Evolutionary conservation across 768 basidiomycete species (phyloP).

Genomic region (Trametes maxima): DNA sequence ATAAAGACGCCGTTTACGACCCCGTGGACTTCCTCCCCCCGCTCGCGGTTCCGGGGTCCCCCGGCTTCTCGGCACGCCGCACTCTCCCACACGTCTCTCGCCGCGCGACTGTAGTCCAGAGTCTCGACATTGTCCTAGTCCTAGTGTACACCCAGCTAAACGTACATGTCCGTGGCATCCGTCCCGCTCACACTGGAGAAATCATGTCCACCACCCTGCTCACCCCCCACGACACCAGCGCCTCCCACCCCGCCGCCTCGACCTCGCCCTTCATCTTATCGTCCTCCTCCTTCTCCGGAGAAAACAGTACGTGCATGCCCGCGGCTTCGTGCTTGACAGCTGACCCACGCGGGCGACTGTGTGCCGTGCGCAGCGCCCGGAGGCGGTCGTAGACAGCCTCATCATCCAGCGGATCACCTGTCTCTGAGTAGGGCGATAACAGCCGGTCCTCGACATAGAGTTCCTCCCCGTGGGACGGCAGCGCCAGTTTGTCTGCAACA

Average conservation of each 20-base stretch:
- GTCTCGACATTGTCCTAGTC: background rate
- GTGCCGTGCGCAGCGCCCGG: conserved; percentile 36
- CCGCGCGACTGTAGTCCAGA: background rate
- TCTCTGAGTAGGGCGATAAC: conserved; percentile 39
- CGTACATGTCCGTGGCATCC: background rate
- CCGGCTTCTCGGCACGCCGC: conserved; percentile 23
- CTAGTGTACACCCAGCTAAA: background rate
- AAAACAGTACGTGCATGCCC: conserved; percentile 22
- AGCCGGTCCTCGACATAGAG: conserved; percentile 26
- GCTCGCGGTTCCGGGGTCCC: conserved; percentile 31
- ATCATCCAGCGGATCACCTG: conserved; percentile 40
- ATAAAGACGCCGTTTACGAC: conserved; percentile 33
- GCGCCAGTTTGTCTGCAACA: conserved; percentile 19
- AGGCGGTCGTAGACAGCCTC: conserved; percentile 40
- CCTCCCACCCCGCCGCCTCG: conserved; percentile 20
- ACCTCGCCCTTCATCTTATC: conserved; percentile 22
- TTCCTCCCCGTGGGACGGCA: conserved; percentile 19
- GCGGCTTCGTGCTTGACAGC: conserved; percentile 22
- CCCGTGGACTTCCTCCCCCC: conserved; percentile 26
- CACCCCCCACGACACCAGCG: conserved; percentile 28
- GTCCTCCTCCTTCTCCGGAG: conserved; percentile 20
- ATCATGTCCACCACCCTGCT: conserved; percentile 26
- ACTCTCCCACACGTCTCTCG: background rate
- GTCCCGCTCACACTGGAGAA: conserved; percentile 17
- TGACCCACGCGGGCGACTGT: conserved; percentile 30